Base-by-base conservation (phyloP, 2,329 filamentous ascomycete species). In the Trichoderma sp. region DNA sequence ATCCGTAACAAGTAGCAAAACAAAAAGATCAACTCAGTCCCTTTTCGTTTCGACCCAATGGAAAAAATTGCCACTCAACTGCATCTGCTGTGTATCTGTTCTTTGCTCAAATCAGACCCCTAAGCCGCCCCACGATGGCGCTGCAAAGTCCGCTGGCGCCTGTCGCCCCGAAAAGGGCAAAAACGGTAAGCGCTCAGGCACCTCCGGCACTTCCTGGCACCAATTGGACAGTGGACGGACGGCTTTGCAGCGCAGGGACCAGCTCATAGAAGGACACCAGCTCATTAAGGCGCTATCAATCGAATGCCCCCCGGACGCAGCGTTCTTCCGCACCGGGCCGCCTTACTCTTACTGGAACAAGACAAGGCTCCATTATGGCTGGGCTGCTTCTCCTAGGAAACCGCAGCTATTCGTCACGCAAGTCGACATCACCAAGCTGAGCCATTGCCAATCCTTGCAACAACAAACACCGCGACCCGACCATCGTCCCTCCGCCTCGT, bases 261-360 rank as follows among this genome's bases (percentile, higher is more conserved):
- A 38, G 35, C 35, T 66, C 45, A 41, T 3, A 21, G 59, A 24
- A 64, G n/a, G n/a, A 64, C 31, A 45, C 38, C 38, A 29, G 60
- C 59, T 14, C 18, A 16, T 2, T n/a, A 45, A 45, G 41, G 41
- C 16, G 41, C 41, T 45, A 45, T 41, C 38, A 18, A 45, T 45
- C 41, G 7, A 45, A 18, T 18, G 41, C 3, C 41, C 16, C 6
- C 71, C 72, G 63, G 75, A 68, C 24, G 24, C 29, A 62, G 72
- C 72, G 72, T 77, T 76, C 72, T 77, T 76, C 76, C 71, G 76
- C 68, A 56, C 77, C 76, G 63, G 35, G 59, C 74, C 60, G 53
- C 31, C 24, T 59, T 24, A 31, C 59, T 35, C 38, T 41, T 41
- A 45, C 41, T 45, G 16, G 59, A 21, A 56, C n/a, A 21, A 11